Base-by-base conservation (phyloP, 2,329 filamentous ascomycete genomes). In the Talaromyces sp. region DNA sequence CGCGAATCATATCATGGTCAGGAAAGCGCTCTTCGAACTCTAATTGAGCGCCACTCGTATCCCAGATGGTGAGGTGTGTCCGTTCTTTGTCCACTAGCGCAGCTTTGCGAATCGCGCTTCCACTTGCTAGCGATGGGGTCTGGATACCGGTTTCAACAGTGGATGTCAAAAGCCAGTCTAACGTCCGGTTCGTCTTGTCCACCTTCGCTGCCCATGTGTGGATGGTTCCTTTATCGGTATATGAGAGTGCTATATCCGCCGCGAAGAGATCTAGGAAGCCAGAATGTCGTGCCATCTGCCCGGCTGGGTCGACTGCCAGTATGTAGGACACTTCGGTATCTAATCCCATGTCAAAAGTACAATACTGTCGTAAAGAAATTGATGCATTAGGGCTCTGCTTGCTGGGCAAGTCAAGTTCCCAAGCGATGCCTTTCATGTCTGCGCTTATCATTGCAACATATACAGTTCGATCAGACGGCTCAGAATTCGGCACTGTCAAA, bases 1-100 rank as follows among this genome's bases (percentile, higher is more conserved):
- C 93, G 68, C 90, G 88, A 47, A 97, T 92, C 5, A 84, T 85
- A 71, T 95, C 90, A 67, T 90, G 85, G 13, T 84, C 83, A 69
- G 89, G 85, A 69, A 93, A 95, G 34, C 87, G 84, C 71, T 94
- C 87, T 67, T 91, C 86, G 72, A 91, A 93, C 75, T 97, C 93
- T 5, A 97, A 83, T 68, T 92, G 89, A 1, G 89, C 89, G 64
- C 90, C 91, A 68, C 89, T 87, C 11, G 92, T 91, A 73, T 97
- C 93, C 94, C 93, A 97, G 59, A 97, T 96, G 0, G 91, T 96
- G 59, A 97, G 80, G 47, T 88, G 87, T 0, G 89, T 92, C 68
- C 89, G 87, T 15, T 85, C 82, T 2, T 86, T 83, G 74, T 96
- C 90, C 38, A 96, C 91, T 22, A 97, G 79, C 3, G 93, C 93